Evolutionary conservation across 2,329 filamentous ascomycete species (phyloP).

Genomic region (Ophiostoma sp.): DNA sequence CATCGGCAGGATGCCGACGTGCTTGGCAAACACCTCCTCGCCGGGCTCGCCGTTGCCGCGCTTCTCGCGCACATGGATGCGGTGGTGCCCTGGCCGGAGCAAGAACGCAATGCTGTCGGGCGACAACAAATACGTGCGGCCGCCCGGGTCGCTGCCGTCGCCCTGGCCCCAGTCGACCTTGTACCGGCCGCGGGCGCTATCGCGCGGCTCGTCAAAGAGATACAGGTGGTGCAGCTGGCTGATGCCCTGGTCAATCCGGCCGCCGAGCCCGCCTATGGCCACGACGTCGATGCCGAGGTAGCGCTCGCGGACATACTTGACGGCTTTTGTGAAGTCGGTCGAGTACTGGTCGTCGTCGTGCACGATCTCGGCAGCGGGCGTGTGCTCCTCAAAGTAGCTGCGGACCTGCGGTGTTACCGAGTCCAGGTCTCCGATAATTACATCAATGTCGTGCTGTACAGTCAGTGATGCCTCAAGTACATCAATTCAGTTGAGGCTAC

Average conservation of each 20-base stretch:
- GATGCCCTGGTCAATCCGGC: constrained; percentile 86
- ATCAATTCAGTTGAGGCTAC: constrained; percentile 25
- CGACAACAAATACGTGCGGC: constrained; percentile 69
- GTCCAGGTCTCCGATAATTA: constrained; percentile 87
- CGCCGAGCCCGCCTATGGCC: constrained; percentile 76
- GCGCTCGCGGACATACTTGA: constrained; percentile 49
- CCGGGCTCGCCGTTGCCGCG: constrained; percentile 16
- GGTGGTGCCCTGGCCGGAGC: constrained; percentile 62
- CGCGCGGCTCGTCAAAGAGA: constrained; percentile 44
- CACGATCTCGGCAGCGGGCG: constrained; percentile 54
- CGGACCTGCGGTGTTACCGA: constrained; percentile 61
- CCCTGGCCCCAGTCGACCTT: constrained; percentile 9
- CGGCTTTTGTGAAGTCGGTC: constrained; percentile 86
- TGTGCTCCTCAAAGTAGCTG: constrained; percentile 54
- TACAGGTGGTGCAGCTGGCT: constrained; percentile 84
- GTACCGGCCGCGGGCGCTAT: not conserved
- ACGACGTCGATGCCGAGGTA: constrained; percentile 55
- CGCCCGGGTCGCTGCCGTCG: constrained; percentile 32
- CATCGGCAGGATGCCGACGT: constrained; percentile 82
- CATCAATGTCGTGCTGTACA: constrained; percentile 50
- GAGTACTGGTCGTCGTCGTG: constrained; percentile 74
- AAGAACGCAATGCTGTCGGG: constrained; percentile 77
- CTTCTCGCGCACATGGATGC: constrained; percentile 55
- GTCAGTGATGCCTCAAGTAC: not conserved
- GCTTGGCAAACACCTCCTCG: constrained; percentile 60